Base-by-base conservation (phyloP, 2,329 filamentous ascomycete genomes). In the Trichoderma breve region DNA sequence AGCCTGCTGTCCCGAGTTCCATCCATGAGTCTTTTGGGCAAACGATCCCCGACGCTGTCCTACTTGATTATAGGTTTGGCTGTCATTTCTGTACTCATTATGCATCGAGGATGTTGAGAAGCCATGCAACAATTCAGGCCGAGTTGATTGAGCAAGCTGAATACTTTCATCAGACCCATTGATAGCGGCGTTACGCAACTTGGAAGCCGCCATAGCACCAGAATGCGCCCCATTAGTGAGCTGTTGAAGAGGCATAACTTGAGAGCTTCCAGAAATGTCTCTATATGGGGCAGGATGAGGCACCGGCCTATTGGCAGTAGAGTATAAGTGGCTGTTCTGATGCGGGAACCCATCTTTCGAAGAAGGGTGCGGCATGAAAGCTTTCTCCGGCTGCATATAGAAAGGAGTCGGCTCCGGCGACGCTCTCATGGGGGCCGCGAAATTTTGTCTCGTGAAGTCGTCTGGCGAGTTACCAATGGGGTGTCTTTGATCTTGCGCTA, bases 341-440 rank as follows among this genome's bases (percentile, higher is more conserved):
- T 30, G n/a, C 34, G 65, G 32, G 18, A 70, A 9, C 6, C 21
- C 47, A 26, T 47, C 21, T 18, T 61, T 15, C 30, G n/a, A 36
- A 28, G 60, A 32, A 61, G 32, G 66, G 14, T 26, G 60, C 18
- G 58, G 66, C 8, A 55, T 18, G 32, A 65, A 63, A 11, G 18
- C 53, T 30, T 72, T 62, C 32, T 72, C 61, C n/a, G 66, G 71
- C 34, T 66, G 66, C 60, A 70, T 62, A 61, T 65, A 70, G 60
- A 70, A 66, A 43, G 66, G 53, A 21, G 32, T 21, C 15, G 39
- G 61, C 15, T 60, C 57, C 9, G 32, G n/a, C 28, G 28, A 15
- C 14, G 21, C 15, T n/a, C 34, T 69, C 3, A 15, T 21, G 8
- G 71, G 28, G 26, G n/a, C 30, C n/a, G 21, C 21, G 55, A 43